Percentiles rank a stretch among this genome's conserved stretches.
These are phyloP conservation scores for Paecilomyces sp. DNA, from an alignment of 2,329 filamentous ascomycete species.

Conservation along the genomic window DNA sequence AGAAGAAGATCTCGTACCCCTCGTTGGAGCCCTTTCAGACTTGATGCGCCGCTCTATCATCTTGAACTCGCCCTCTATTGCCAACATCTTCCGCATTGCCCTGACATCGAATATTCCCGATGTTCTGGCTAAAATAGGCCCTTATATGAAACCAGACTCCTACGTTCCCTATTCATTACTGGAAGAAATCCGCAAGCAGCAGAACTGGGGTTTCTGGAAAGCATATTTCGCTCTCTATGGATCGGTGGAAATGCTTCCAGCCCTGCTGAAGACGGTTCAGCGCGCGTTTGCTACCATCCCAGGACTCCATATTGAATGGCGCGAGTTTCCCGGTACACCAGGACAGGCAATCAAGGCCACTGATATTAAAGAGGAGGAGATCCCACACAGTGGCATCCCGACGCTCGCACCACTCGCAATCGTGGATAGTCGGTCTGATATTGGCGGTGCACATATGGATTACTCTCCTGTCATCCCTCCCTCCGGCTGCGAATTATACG, in stretches of 20 bases:
- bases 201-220: neutral
- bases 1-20: neutral
- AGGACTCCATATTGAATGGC: neutral
- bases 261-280: neutral
- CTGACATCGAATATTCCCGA: neutral
- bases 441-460: neutral
- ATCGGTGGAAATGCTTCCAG: neutral
- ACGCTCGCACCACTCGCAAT: neutral
- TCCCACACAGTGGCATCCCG: neutral
- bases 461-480: neutral
- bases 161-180: neutral
- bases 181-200: neutral
- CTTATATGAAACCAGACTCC: neutral
- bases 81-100: neutral
- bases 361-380: neutral
- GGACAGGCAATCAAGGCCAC: neutral
- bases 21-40: neutral
- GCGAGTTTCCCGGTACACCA: neutral
- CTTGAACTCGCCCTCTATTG: neutral
- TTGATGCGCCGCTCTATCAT: neutral
- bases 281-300: neutral
- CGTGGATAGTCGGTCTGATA: neutral
- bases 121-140: neutral
- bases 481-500: neutral
- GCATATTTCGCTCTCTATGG: neutral